These are phyloP conservation scores for Paracorniculantispora psalliotae DNA, from an alignment of 2,329 filamentous ascomycete genomes.

Conservation along the genomic window DNA sequence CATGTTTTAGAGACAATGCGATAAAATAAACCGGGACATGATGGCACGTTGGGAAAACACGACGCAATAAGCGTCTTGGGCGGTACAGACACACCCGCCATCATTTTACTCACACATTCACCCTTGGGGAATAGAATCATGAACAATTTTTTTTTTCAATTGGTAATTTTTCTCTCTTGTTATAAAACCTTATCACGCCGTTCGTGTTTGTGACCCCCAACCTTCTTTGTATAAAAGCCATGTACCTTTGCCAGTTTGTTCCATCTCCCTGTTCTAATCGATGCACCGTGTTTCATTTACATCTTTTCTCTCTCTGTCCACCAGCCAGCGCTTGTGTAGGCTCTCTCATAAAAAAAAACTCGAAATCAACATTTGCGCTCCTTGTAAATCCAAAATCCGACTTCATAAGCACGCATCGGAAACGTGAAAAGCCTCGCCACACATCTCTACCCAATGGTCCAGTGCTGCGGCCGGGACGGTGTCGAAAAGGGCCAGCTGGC, in stretches of 20 bases:
- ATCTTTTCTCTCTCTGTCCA: not conserved
- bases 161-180: not conserved
- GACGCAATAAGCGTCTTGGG: not conserved
- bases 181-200: not conserved
- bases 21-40: not conserved
- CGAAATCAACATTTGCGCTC: not conserved
- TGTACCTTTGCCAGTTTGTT: not conserved
- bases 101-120: not conserved
- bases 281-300: not conserved
- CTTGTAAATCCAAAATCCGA: constrained; percentile 4
- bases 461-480: not conserved
- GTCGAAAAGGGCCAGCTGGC: constrained; percentile 6
- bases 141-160: not conserved
- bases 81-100: not conserved
- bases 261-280: not conserved
- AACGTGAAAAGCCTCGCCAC: not conserved
- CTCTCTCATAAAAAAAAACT: not conserved
- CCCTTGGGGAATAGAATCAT: not conserved
- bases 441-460: not conserved
- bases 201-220: not conserved
- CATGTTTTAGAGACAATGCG: not conserved
- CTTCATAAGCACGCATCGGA: not conserved
- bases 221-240: not conserved
- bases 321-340: not conserved
- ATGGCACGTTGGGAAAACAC: not conserved